Evolutionary conservation across 208 protist species (phyloP).

Genomic region (Leishmania braziliensis): DNA sequence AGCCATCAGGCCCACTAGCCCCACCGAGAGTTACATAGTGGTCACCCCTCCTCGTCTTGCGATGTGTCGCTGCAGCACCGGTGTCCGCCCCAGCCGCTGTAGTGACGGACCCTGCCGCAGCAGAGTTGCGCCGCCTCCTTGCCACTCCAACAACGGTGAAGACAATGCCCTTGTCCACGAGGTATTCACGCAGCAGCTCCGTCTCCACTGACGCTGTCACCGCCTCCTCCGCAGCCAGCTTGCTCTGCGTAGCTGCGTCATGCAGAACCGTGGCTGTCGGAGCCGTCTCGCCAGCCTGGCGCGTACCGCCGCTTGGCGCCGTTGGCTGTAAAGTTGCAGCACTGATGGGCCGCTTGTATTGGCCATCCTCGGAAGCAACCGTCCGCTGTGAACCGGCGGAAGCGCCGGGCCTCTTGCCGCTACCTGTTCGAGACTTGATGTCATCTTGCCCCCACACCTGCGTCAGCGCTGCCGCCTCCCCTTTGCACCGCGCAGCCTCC

Average conservation of each 20-base stretch:
- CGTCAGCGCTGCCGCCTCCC: slow-evolving; percentile 56
- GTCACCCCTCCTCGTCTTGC: slow-evolving; percentile 8
- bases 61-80: neutral
- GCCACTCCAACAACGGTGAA: slow-evolving; percentile 24
- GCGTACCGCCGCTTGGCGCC: neutral
- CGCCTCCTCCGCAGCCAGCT: neutral
- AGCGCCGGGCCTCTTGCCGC: neutral
- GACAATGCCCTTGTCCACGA: slow-evolving; percentile 8
- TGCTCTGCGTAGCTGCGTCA: neutral
- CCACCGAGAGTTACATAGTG: neutral
- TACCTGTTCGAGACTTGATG: neutral
- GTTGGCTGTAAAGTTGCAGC: too few relatives aligned
- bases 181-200: slow-evolving; percentile 23
- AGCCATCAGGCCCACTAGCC: neutral
- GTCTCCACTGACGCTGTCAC: slow-evolving; percentile 5
- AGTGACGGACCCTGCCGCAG: neutral
- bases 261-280: too few relatives aligned
- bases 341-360: neutral
- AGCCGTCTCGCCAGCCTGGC: neutral
- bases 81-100: neutral
- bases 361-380: neutral
- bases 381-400: neutral
- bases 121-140: neutral
- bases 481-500: slow-evolving; percentile 58
- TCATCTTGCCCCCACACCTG: slow-evolving; percentile 20